These are phyloP conservation scores for Tolypocladium endophyticum DNA, from an alignment of 2,329 filamentous ascomycete genomes.

Conservation along the genomic window DNA sequence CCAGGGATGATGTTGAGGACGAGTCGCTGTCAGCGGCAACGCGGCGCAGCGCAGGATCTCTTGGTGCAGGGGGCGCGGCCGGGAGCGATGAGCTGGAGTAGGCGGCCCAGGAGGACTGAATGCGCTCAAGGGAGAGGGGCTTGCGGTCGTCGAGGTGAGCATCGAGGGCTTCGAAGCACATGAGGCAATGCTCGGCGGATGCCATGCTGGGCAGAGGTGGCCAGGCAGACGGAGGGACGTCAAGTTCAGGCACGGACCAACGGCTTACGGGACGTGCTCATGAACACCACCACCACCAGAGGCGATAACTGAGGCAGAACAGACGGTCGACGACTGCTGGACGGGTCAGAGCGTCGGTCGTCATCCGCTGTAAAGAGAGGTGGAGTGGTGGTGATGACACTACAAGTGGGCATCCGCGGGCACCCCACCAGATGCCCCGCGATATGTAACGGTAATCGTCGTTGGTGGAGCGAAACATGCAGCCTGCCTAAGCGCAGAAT, in stretches of 20 bases:
- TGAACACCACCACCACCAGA: background rate
- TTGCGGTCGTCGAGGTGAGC: constrained; percentile 63
- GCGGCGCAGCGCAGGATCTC: constrained; percentile 32
- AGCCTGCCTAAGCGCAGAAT: background rate
- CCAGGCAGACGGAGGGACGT: background rate
- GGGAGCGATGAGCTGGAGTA: constrained; percentile 16
- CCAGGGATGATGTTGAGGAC: constrained; percentile 23
- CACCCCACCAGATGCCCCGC: background rate
- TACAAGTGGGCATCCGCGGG: background rate
- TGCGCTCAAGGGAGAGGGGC: constrained; percentile 53
- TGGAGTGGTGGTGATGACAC: background rate
- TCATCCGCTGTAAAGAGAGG: background rate
- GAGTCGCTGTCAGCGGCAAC: constrained; percentile 22
- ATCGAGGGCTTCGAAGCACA: constrained; percentile 81
- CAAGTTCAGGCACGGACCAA: background rate
- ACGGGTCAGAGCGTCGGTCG: background rate
- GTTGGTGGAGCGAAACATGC: background rate
- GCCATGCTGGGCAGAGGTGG: constrained; percentile 52
- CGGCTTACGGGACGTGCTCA: background rate
- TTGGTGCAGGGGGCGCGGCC: constrained; percentile 12
- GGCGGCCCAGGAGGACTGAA: constrained; percentile 55
- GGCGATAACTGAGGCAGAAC: background rate
- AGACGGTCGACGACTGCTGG: background rate
- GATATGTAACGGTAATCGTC: background rate
- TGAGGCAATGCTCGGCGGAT: constrained; percentile 73